Evolutionary conservation across 2,329 filamentous ascomycete genomes (phyloP), one percentile per base, ranked within the genome.

Genomic region (Trichoderma arundinaceum): DNA sequence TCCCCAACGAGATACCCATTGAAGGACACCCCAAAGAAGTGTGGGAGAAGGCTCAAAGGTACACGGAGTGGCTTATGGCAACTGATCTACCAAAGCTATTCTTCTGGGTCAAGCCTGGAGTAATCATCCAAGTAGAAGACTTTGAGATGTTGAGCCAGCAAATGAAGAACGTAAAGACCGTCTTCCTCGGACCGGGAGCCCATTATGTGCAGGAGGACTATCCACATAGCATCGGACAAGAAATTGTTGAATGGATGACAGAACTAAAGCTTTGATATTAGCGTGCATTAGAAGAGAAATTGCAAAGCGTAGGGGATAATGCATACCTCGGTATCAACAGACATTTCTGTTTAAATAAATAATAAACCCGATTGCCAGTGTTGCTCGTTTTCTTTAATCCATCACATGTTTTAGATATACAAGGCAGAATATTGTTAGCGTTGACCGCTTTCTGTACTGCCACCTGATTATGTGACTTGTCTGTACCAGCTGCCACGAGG

Each of bases 141-240:
- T 62, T 53, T 32, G 28, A 44, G 38, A 44, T 17, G 1, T 19
- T 53, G 4, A 62, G 39, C 8, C 10, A 15, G 9, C 28, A 52
- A 10, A 53, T 62, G 48, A 53, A 38, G 59, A 53, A 62, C 28
- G 59, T 53, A 8, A 53, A 53, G 48, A 46, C 28, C 4, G n/a
- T 53, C 39, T 62, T 38, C 17, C 48, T 53, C 13, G 49, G 59
- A 5, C 12, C 7, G 7, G 58, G 48, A 44, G 52, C 35, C 10
- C 48, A 62, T 44, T 62, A 19, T n/a, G 22, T 62, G 3, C 48
- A 62, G n/a, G 58, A 52, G 19, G 48, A 62, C 7, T 19, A 62
- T 4, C 58, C 58, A 1, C 46, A 62, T 43, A 52, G 17, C 22
- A 52, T 52, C 22, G 58, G 58, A n/a, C 22, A 53, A 10, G 59